A percentile compares a stretch with the other conserved stretches of the same genome.
phyloP scores from a whole-genome alignment of 73 alveolate species.

The Paraurostyla sp. region DNA sequence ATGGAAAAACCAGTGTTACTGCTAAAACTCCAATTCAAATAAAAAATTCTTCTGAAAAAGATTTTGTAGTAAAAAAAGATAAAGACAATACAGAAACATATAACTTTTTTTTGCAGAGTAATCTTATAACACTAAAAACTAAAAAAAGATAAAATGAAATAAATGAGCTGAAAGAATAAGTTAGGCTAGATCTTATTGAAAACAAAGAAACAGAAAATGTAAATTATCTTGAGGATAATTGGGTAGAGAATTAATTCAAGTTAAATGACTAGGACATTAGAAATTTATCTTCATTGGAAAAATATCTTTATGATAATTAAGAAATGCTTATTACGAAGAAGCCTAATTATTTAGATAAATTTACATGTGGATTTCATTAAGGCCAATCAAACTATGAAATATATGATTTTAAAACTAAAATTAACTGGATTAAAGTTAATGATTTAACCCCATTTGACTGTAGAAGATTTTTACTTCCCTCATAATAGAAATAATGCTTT shows the following conservation, averaged over 20 bases:
- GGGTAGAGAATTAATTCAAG: not conserved
- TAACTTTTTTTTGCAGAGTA: not conserved
- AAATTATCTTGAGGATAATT: not conserved
- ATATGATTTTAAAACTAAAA: not conserved
- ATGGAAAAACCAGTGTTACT: not conserved
- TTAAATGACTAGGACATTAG: not conserved
- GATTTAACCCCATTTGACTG: not conserved
- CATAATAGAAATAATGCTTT: not conserved
- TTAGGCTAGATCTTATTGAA: not conserved
- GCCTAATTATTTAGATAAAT: not conserved
- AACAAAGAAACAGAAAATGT: not conserved
- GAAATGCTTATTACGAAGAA: not conserved
- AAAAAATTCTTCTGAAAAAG: not conserved
- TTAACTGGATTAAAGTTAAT: not conserved
- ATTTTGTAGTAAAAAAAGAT: not conserved
- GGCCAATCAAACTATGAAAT: not conserved
- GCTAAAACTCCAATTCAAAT: not conserved
- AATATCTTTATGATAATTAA: not conserved
- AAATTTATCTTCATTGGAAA: not conserved
- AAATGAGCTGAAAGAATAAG: not conserved
- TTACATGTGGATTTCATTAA: not conserved
- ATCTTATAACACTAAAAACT: not conserved
- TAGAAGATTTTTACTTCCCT: not conserved
- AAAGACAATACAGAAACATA: not conserved
- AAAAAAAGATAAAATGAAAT: not conserved